phyloP scores from a whole-genome alignment of 257 asterid genomes.

The Ophiorrhiza pumila region DNA sequence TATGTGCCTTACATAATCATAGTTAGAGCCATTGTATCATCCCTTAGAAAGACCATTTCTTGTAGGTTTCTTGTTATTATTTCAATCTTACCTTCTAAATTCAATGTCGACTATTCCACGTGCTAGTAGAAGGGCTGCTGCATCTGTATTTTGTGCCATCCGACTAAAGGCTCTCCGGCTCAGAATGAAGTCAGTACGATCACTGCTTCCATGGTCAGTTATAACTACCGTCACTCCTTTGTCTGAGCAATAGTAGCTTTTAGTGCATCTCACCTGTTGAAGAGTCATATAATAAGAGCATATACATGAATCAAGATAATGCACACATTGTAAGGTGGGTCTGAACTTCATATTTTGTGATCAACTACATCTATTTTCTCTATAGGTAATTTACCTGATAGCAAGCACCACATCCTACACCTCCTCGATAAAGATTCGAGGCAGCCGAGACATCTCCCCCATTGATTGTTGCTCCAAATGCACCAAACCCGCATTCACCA shows the following conservation, averaged over 20 bases:
- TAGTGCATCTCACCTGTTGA: slow-evolving; percentile 67
- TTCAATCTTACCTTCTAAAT: slow-evolving; percentile 43
- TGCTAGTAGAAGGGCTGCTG: slow-evolving; percentile 55
- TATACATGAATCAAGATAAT: background rate
- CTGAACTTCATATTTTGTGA: background rate
- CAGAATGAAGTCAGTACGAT: slow-evolving; percentile 65
- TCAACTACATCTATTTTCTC: slow-evolving; percentile 7
- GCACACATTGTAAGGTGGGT: background rate
- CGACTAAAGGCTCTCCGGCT: slow-evolving; percentile 61
- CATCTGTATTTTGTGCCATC: slow-evolving; percentile 68
- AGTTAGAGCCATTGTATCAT: background rate
- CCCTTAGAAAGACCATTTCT: background rate
- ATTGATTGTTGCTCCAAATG: slow-evolving; percentile 68
- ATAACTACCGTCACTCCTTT: slow-evolving; percentile 60
- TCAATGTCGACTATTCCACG: slow-evolving; percentile 60
- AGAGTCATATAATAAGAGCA: background rate
- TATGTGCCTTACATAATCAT: background rate
- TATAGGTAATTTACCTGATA: slow-evolving; percentile 52
- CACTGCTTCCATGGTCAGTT: slow-evolving; percentile 69
- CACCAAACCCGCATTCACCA: slow-evolving; percentile 70
- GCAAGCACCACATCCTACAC: slow-evolving; percentile 83
- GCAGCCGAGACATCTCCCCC: slow-evolving; percentile 79
- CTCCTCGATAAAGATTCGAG: slow-evolving; percentile 64
- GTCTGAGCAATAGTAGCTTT: slow-evolving; percentile 55
- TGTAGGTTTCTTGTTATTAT: slow-evolving; percentile 6